Percentiles rank a stretch among this genome's conserved stretches.
phyloP scores from a whole-genome alignment of 2,329 filamentous ascomycete genomes.

The Colletotrichum kahawae region DNA sequence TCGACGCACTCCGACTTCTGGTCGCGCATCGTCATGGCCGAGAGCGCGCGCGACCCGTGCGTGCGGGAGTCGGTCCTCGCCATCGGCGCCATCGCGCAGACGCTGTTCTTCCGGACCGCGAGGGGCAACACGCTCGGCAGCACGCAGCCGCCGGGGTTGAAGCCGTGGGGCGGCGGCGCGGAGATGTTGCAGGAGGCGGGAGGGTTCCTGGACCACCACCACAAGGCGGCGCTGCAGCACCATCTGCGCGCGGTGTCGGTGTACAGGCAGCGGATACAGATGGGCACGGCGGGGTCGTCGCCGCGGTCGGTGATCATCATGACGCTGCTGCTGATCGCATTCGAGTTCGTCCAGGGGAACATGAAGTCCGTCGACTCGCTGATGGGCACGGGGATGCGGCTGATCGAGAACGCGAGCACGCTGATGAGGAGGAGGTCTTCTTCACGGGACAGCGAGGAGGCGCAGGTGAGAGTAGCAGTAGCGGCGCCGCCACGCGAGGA shows the following conservation, averaged over 20 bases:
- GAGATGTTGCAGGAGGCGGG: background rate
- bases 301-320: slow-evolving; percentile 21
- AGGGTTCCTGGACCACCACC: background rate
- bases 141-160: background rate
- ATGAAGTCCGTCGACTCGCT: slow-evolving; percentile 12
- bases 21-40: slow-evolving; percentile 25
- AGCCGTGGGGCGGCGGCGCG: background rate
- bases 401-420: slow-evolving; percentile 7
- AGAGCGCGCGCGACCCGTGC: slow-evolving; percentile 22
- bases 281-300: background rate
- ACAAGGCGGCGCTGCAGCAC: slow-evolving; percentile 18
- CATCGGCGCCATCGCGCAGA: slow-evolving; percentile 24
- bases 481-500: background rate
- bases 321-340: slow-evolving; percentile 23
- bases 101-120: slow-evolving; percentile 1
- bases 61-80: slow-evolving; percentile 25
- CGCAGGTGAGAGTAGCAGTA: background rate
- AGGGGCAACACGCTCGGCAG: background rate
- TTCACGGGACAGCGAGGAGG: background rate
- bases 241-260: slow-evolving; percentile 18
- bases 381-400: slow-evolving; percentile 4
- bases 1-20: slow-evolving; percentile 26
- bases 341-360: slow-evolving; percentile 25
- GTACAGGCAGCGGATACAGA: slow-evolving; percentile 17
- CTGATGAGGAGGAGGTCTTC: background rate